phyloP scores from a whole-genome alignment of 371 early-diverging fungal genomes.

The Mucor irregularis region DNA sequence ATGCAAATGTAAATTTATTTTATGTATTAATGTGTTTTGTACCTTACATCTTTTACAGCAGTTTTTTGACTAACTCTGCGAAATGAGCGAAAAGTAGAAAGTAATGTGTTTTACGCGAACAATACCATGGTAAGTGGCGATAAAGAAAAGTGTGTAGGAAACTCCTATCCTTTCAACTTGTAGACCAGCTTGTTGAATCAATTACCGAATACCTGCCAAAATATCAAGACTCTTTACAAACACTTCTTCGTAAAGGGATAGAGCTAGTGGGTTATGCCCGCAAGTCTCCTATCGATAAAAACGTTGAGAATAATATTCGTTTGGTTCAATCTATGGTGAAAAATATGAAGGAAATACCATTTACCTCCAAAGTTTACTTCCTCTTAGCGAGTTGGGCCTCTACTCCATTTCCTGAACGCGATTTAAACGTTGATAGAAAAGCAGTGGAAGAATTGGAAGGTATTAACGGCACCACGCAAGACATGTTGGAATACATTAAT shows the following conservation, averaged over 20 bases:
- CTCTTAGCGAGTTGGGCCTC: conserved; percentile 12
- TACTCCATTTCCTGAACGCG: conserved; percentile 2
- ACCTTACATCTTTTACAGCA: too few species aligned
- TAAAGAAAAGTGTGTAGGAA: too few species aligned
- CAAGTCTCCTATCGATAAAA: not conserved
- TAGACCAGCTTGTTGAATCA: conserved; percentile 10
- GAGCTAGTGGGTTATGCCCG: conserved; percentile 10
- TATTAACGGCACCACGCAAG: too few species aligned
- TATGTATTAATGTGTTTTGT: too few species aligned
- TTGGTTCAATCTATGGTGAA: conserved; percentile 8
- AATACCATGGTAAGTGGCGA: too few species aligned
- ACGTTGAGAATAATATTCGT: conserved; percentile 1
- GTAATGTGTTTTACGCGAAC: too few species aligned
- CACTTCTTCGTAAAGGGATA: conserved; percentile 5
- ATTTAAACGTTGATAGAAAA: conserved; percentile 5
- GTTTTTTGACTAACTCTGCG: too few species aligned
- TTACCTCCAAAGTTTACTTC: conserved; percentile 13
- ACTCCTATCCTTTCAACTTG: too few species aligned
- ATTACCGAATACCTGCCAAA: conserved; percentile 11
- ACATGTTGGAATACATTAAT: conserved; percentile 9
- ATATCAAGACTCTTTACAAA: conserved; percentile 18
- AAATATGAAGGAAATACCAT: conserved; percentile 11
- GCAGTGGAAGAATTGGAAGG: conserved; percentile 5
- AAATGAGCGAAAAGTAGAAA: too few species aligned
- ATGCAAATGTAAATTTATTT: too few species aligned